A percentile compares a stretch with the other conserved stretches of the same genome.
Evolutionary conservation across 1,284 basidiomycete species (phyloP).

Genomic region (Pascua guehoae): DNA sequence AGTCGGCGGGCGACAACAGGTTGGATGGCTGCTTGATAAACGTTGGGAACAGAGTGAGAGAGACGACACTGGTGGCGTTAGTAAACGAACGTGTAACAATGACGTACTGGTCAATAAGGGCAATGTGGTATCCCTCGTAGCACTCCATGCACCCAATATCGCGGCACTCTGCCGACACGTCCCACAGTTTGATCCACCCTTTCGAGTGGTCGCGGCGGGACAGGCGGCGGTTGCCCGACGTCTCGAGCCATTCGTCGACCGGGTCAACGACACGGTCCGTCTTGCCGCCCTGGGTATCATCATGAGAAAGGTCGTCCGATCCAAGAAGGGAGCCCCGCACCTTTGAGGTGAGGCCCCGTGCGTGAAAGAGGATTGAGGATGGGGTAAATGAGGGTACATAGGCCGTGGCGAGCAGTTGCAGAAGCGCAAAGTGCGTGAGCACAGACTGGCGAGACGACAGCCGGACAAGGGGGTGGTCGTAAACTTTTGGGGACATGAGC

Average conservation of each 20-base stretch:
- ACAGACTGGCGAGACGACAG: conserved; percentile 30
- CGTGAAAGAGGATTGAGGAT: conserved; percentile 22
- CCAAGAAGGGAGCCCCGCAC: conserved; percentile 18
- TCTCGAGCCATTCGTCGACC: conserved; percentile 23
- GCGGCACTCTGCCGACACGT: conserved; percentile 40
- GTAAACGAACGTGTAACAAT: too few species aligned
- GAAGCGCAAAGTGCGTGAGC: conserved; percentile 33
- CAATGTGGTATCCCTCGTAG: conserved; percentile 45
- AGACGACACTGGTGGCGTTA: conserved; percentile 34
- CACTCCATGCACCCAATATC: conserved; percentile 48
- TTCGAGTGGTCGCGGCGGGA: conserved; percentile 3
- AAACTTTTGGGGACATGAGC: conserved; percentile 29
- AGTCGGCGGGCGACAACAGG: conserved; percentile 5
- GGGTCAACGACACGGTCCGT: conserved; percentile 2
- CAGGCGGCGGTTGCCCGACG: conserved; percentile 8
- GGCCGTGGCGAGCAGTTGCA: conserved; percentile 30
- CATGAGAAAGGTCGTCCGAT: conserved; percentile 7
- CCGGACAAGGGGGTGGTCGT: conserved; percentile 40
- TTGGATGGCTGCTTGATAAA: conserved; percentile 13
- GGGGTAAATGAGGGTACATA: conserved; percentile 34
- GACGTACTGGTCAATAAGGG: conserved; percentile 46
- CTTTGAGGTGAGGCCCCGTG: conserved; percentile 16
- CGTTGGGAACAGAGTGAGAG: conserved; percentile 36
- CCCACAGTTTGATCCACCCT: conserved; percentile 45
- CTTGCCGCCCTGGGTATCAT: background rate